Evolutionary conservation across 192 early-diverging fungal genomes (phyloP).

Genomic region (Coemansia aciculifera): DNA sequence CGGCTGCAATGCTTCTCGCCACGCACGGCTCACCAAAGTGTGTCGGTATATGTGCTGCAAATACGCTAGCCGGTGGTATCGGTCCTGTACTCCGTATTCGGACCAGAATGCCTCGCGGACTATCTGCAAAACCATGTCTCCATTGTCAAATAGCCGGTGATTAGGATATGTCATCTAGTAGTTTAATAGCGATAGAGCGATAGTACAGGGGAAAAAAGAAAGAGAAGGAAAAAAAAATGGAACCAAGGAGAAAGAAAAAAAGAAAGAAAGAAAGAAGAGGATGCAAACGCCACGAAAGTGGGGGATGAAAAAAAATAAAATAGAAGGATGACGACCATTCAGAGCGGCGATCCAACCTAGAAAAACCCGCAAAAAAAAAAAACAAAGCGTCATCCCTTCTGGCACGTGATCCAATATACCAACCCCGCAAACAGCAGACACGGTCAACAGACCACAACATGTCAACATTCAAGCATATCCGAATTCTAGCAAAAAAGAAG

Average conservation of each 20-base stretch:
- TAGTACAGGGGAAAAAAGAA: neutral
- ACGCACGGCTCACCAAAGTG: conserved; percentile 17
- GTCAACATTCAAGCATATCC: neutral
- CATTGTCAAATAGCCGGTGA: conserved; percentile 10
- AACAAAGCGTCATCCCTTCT: neutral
- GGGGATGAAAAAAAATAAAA: neutral
- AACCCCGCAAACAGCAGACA: neutral
- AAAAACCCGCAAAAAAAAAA: too few species aligned
- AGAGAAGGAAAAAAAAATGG: neutral
- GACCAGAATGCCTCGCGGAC: conserved; percentile 23
- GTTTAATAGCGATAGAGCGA: neutral
- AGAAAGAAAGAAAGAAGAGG: neutral
- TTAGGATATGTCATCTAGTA: conserved; percentile 1
- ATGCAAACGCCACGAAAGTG: neutral
- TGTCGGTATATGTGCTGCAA: conserved; percentile 24
- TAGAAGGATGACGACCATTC: too few species aligned
- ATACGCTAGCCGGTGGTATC: conserved; percentile 24
- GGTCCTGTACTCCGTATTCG: conserved; percentile 20
- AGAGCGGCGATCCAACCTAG: neutral
- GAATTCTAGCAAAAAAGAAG: neutral
- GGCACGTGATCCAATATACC: neutral
- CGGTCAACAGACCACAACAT: neutral
- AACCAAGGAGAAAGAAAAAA: neutral
- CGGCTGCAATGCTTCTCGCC: conserved; percentile 20
- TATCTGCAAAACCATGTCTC: conserved; percentile 25